phyloP scores from a whole-genome alignment of 2,329 filamentous ascomycete genomes.

The Pezicula neosporulosa region DNA sequence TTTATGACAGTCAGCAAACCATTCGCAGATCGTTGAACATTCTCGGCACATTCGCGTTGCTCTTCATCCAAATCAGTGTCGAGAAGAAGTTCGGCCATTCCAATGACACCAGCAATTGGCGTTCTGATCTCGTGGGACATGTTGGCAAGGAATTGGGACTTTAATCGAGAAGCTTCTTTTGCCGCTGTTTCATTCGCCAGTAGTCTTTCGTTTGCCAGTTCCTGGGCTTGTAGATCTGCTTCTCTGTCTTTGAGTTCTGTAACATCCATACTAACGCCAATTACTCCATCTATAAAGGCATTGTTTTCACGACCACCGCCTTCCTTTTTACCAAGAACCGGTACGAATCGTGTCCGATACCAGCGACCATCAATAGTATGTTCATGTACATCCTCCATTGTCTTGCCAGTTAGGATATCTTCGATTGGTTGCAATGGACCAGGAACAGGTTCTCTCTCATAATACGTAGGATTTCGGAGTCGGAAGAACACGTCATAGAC shows the following conservation, averaged over 20 bases:
- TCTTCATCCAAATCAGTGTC: conserved; percentile 67
- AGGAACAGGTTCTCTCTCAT: conserved; percentile 27
- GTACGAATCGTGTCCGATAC: conserved; percentile 70
- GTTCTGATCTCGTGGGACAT: conserved; percentile 81
- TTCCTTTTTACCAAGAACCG: conserved; percentile 55
- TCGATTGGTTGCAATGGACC: conserved; percentile 56
- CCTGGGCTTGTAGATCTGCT: conserved; percentile 58
- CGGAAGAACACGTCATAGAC: conserved; percentile 62
- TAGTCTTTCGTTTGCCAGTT: conserved; percentile 65
- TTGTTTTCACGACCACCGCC: conserved; percentile 46
- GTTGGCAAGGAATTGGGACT: conserved; percentile 76
- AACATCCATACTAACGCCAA: conserved; percentile 77
- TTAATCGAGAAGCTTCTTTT: conserved; percentile 76
- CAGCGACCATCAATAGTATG: conserved; percentile 50
- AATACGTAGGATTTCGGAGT: background rate
- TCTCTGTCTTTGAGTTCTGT: conserved; percentile 68
- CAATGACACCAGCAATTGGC: conserved; percentile 76
- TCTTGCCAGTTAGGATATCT: conserved; percentile 59
- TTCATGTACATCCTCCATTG: conserved; percentile 60
- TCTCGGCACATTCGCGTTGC: conserved; percentile 71
- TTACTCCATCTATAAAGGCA: conserved; percentile 63
- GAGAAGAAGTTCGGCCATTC: conserved; percentile 72
- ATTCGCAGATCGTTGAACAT: conserved; percentile 76
- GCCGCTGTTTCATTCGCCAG: conserved; percentile 74
- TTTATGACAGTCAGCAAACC: conserved; percentile 85